Conservation (phyloP, 441 rosid species). For the Erodium trifolium region DNA sequence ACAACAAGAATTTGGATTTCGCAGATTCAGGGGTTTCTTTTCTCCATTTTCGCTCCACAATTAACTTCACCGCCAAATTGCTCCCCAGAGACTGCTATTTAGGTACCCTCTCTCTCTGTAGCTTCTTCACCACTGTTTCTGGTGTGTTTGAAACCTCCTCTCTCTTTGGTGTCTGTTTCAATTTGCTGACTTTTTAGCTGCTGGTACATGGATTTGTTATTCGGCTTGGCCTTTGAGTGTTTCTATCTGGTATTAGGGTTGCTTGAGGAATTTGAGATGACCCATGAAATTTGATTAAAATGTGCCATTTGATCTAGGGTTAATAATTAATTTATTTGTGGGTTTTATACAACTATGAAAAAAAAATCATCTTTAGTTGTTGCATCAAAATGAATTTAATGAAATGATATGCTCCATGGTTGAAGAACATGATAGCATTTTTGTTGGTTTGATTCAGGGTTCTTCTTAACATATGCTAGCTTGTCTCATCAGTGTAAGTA, state of each 20-base stretch:
- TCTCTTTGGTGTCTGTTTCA: not conserved
- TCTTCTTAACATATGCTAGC: too few relatives aligned
- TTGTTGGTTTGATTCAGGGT: not conserved
- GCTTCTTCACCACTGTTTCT: not conserved
- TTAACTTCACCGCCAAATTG: not conserved
- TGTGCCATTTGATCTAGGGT: not conserved
- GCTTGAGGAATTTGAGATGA: not conserved
- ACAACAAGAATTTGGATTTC: not conserved
- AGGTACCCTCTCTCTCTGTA: constrained; percentile 1
- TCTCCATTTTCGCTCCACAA: not conserved
- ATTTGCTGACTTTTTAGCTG: not conserved
- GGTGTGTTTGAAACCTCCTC: too few relatives aligned
- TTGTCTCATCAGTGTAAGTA: too few relatives aligned
- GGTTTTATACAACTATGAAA: not conserved
- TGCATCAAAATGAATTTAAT: too few relatives aligned
- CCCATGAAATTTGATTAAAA: not conserved
- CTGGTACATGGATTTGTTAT: not conserved
- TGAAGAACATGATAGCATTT: not conserved
- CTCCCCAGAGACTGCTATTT: not conserved
- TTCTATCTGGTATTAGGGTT: not conserved
- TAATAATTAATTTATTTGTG: not conserved
- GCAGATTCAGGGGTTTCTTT: not conserved
- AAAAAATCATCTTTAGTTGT: not conserved
- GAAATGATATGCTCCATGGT: too few relatives aligned
- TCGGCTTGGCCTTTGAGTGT: not conserved